Evolutionary conservation across 495 filamentous ascomycete species (phyloP).

Genomic region (Neurospora sp.): DNA sequence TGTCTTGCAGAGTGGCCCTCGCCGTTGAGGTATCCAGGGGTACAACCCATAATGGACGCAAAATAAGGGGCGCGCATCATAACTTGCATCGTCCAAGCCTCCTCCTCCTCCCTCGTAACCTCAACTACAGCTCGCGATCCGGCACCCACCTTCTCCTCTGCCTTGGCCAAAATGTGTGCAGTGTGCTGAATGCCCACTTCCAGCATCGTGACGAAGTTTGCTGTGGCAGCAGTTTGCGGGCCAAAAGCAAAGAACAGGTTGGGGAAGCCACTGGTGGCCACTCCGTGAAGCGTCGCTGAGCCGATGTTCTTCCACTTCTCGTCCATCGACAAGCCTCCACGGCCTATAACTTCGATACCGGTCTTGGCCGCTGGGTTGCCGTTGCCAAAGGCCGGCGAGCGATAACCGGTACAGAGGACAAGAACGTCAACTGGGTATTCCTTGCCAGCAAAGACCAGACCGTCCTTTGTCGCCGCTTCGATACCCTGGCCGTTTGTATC

Average conservation of each 20-base stretch:
- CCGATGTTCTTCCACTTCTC: constrained; percentile 31
- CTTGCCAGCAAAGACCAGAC: constrained; percentile 28
- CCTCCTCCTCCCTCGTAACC: constrained; percentile 30
- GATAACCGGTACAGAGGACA: constrained; percentile 40
- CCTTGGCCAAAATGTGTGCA: constrained; percentile 36
- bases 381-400: constrained; percentile 17
- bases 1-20: constrained; percentile 28
- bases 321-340: constrained; percentile 29
- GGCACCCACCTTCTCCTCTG: constrained; percentile 23
- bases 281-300: constrained; percentile 39
- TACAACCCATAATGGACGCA: constrained; percentile 37
- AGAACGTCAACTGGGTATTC: constrained; percentile 39
- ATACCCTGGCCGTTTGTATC: constrained; percentile 46
- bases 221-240: constrained; percentile 27
- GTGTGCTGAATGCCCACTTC: constrained; percentile 31
- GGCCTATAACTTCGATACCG: constrained; percentile 32
- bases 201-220: constrained; percentile 34
- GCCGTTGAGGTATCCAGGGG: constrained; percentile 45
- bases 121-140: constrained; percentile 28
- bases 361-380: constrained; percentile 24
- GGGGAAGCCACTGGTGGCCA: constrained; percentile 36
- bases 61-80: constrained; percentile 29
- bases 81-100: constrained; percentile 38
- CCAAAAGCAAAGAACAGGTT: constrained; percentile 42
- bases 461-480: constrained; percentile 25